A percentile compares a stretch with the other conserved stretches of the same genome.
These are phyloP conservation scores for Cladorrhinum sp. DNA, from an alignment of 2,329 filamentous ascomycete species.

Conservation along the genomic window DNA sequence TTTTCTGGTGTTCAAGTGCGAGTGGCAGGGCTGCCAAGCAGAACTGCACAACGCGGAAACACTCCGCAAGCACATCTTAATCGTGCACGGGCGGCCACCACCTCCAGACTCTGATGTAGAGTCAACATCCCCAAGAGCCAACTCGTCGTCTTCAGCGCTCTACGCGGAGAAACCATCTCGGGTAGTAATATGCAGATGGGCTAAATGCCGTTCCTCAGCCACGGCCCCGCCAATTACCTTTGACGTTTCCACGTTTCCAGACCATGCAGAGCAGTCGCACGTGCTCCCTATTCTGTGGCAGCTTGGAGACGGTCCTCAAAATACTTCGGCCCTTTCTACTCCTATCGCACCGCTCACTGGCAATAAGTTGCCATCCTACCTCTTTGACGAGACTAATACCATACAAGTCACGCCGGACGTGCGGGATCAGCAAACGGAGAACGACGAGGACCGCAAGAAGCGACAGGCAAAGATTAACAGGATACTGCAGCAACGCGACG, in stretches of 20 bases:
- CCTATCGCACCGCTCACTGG: neutral
- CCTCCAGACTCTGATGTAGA: neutral
- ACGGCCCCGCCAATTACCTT: neutral
- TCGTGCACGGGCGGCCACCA: conserved; percentile 43
- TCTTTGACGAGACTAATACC: conserved; percentile 49
- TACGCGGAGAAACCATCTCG: neutral
- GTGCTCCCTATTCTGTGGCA: conserved; percentile 54
- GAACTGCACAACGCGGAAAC: conserved; percentile 62
- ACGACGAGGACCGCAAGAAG: conserved; percentile 42
- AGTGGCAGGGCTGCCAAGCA: conserved; percentile 58
- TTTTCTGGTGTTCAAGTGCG: conserved; percentile 55
- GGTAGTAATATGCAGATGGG: conserved; percentile 38
- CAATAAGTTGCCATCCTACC: conserved; percentile 43
- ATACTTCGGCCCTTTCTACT: conserved; percentile 29
- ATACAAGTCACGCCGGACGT: conserved; percentile 59
- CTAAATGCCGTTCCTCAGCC: conserved; percentile 34
- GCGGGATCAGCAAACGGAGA: conserved; percentile 49
- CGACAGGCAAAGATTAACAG: conserved; percentile 45
- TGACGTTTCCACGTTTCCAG: conserved; percentile 36
- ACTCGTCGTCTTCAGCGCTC: neutral
- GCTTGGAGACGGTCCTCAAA: conserved; percentile 56
- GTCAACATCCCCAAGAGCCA: neutral
- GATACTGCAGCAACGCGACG: conserved; percentile 42
- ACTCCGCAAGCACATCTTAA: conserved; percentile 50
- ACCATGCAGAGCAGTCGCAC: conserved; percentile 54